Percentiles rank a stretch among this genome's conserved stretches.
Conservation (phyloP, 805 yeast species). For the Maudiozyma pseudohumilis region DNA sequence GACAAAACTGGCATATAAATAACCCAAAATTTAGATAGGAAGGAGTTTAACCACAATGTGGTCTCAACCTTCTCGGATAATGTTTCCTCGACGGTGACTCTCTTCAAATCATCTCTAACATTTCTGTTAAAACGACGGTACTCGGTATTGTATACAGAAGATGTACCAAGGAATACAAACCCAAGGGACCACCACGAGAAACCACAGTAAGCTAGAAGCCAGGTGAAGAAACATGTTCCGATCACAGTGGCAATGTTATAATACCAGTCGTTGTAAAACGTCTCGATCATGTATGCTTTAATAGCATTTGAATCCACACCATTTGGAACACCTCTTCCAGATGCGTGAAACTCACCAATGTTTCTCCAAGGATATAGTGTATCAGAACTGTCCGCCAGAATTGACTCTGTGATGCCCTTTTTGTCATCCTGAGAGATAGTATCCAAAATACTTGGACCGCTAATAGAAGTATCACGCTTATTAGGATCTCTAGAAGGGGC, state of each 20-base stretch:
- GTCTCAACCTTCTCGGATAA: constrained; percentile 58
- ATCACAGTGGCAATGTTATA: constrained; percentile 54
- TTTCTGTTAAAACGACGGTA: constrained; percentile 67
- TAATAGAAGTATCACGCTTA: constrained; percentile 24
- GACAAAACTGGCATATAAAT: constrained; percentile 81
- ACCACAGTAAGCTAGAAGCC: constrained; percentile 54
- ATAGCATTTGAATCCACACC: constrained; percentile 29
- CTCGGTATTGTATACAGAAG: constrained; percentile 62
- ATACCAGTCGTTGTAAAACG: constrained; percentile 61
- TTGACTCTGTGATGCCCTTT: constrained; percentile 7
- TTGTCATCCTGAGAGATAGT: constrained; percentile 8
- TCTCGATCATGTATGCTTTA: constrained; percentile 55
- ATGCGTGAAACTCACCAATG: constrained; percentile 24
- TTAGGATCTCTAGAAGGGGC: constrained; percentile 23
- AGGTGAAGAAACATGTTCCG: constrained; percentile 65
- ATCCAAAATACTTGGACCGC: constrained; percentile 16
- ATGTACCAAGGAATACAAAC: constrained; percentile 49
- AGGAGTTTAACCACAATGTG: constrained; percentile 73
- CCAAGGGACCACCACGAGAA: constrained; percentile 55
- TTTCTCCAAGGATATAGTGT: constrained; percentile 31
- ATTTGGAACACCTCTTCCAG: constrained; percentile 12
- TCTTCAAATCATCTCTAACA: constrained; percentile 64
- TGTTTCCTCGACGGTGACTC: constrained; percentile 53
- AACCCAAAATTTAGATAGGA: constrained; percentile 75
- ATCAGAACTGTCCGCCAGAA: constrained; percentile 10